Evolutionary conservation across 2,329 filamentous ascomycete genomes (phyloP).

Genomic region (Colletotrichum gigasporum): DNA sequence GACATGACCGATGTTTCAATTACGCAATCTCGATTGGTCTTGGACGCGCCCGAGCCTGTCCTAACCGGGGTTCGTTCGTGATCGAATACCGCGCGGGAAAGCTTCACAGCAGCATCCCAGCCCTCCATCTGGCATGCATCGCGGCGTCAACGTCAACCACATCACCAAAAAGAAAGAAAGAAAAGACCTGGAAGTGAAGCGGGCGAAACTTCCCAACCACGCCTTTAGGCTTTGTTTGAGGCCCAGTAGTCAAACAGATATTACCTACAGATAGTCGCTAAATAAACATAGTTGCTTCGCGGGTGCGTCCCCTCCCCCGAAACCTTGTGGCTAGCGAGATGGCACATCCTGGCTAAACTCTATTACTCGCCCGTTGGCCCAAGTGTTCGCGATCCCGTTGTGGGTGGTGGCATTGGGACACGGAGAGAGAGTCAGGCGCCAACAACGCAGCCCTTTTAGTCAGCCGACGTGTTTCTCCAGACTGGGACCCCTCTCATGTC

Average conservation of each 20-base stretch:
- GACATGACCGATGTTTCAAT: too few relatives aligned
- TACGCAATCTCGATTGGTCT: too few relatives aligned
- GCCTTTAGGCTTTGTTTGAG: constrained; percentile 13
- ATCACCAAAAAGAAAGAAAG: too few relatives aligned
- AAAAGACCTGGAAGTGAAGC: background rate
- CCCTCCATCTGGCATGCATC: too few relatives aligned
- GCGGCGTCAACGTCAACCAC: too few relatives aligned
- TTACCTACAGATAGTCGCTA: background rate
- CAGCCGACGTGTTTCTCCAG: constrained; percentile 13
- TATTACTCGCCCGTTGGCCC: too few relatives aligned
- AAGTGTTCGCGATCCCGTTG: too few relatives aligned
- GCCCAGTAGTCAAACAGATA: background rate
- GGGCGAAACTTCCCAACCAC: background rate
- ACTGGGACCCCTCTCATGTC: background rate
- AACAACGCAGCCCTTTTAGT: constrained; percentile 19
- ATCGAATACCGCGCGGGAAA: too few relatives aligned
- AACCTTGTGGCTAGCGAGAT: background rate
- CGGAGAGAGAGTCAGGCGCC: background rate
- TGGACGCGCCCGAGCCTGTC: too few relatives aligned
- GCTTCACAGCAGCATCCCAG: too few relatives aligned
- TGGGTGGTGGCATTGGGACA: too few relatives aligned
- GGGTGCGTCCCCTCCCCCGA: background rate
- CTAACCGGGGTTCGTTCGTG: too few relatives aligned
- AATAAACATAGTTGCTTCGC: background rate
- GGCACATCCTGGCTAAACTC: background rate